A percentile compares a stretch with the other conserved stretches of the same genome.
Evolutionary conservation across 345 rosid genomes (phyloP).

Genomic region (Moringa oleifera): DNA sequence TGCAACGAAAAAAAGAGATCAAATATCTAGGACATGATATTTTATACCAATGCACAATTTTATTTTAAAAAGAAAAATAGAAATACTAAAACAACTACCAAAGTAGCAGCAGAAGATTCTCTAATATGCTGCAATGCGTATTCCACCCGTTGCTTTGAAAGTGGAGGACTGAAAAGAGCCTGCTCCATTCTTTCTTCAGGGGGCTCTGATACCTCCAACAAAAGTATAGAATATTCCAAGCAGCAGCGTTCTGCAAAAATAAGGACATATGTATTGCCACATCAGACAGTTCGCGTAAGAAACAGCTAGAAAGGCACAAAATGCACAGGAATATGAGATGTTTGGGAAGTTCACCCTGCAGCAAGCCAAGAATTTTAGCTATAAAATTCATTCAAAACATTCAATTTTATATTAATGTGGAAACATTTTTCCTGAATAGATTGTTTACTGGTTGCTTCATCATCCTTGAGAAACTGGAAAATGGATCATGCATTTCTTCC

Average conservation of each 20-base stretch:
- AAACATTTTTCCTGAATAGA: background rate
- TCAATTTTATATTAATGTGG: background rate
- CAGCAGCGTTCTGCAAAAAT: constrained; percentile 32
- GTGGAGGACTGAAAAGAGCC: constrained; percentile 89
- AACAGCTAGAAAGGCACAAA: constrained; percentile 1
- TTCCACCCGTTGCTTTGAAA: constrained; percentile 92
- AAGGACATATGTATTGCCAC: background rate
- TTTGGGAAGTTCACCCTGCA: background rate
- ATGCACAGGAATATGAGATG: background rate
- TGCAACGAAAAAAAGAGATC: constrained; percentile 21
- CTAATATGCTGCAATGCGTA: constrained; percentile 75
- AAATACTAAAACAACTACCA: constrained; percentile 43
- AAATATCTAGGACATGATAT: constrained; percentile 5
- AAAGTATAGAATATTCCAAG: constrained; percentile 43
- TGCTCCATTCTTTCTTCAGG: constrained; percentile 94
- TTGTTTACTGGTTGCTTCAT: too few species aligned
- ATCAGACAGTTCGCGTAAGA: constrained; percentile 9
- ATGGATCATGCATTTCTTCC: too few species aligned
- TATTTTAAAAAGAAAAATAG: background rate
- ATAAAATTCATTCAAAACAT: too few species aligned
- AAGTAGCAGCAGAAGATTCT: constrained; percentile 60
- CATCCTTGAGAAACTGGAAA: too few species aligned
- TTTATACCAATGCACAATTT: background rate
- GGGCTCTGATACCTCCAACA: constrained; percentile 66
- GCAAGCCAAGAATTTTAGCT: background rate